phyloP scores from a whole-genome alignment of 1,284 basidiomycete species.

The Tilletia walkeri region DNA sequence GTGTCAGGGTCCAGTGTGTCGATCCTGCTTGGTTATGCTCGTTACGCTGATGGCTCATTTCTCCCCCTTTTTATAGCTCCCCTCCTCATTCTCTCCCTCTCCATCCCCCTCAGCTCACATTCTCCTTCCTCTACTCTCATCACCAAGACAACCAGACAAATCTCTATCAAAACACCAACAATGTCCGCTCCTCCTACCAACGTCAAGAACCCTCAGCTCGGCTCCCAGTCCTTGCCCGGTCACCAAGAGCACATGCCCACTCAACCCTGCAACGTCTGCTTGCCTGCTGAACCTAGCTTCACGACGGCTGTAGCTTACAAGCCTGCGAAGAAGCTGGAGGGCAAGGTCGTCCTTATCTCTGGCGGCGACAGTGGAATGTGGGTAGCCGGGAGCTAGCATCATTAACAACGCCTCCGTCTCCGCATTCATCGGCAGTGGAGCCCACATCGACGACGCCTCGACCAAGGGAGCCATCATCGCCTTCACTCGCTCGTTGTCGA shows the following conservation, averaged over 20 bases:
- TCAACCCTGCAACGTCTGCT: neutral
- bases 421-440: neutral
- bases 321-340: neutral
- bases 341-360: constrained; percentile 8
- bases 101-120: neutral
- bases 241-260: neutral
- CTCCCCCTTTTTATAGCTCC: neutral
- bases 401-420: constrained; percentile 67
- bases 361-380: constrained; percentile 15
- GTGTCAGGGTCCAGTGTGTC: no score
- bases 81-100: no score
- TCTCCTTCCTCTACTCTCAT: neutral
- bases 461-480: constrained; percentile 61
- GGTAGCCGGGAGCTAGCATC: constrained; percentile 63
- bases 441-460: constrained; percentile 61
- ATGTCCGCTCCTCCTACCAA: no score
- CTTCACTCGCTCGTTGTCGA: constrained; percentile 62
- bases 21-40: no score
- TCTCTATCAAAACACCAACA: neutral
- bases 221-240: neutral
- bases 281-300: neutral
- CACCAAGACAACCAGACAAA: neutral
- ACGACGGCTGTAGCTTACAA: neutral
- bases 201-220: neutral
- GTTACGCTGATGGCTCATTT: neutral